Evolutionary conservation across 2,329 filamentous ascomycete genomes (phyloP).

Genomic region (Diaporthe citriasiana): DNA sequence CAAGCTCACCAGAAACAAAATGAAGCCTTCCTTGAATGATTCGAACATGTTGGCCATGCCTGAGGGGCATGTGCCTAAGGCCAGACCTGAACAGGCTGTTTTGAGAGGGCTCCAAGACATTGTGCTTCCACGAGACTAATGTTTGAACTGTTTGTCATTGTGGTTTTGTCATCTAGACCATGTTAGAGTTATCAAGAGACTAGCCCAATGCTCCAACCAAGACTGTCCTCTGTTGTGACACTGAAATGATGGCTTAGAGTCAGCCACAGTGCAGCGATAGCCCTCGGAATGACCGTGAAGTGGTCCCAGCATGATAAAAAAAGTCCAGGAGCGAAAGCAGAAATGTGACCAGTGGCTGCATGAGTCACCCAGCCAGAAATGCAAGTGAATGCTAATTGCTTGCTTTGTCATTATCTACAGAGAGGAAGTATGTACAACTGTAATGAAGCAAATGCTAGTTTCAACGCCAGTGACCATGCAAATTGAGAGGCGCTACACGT

Average conservation of each 20-base stretch:
- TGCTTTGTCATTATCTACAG: conserved; percentile 5
- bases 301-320: not conserved
- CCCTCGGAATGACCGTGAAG: not conserved
- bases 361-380: not conserved
- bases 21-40: not conserved
- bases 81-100: not conserved
- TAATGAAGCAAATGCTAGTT: conserved; percentile 7
- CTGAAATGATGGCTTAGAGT: not conserved
- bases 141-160: not conserved
- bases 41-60: not conserved
- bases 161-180: not conserved
- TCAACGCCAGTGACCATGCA: conserved; percentile 21
- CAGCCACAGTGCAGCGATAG: not conserved
- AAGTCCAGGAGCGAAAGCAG: too few species aligned
- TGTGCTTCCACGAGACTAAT: not conserved
- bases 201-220: not conserved
- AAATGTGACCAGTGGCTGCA: too few species aligned
- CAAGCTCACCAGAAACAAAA: not conserved
- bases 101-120: not conserved
- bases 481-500: not conserved
- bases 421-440: not conserved
- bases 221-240: not conserved
- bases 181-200: not conserved
- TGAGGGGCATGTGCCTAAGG: not conserved
- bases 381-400: not conserved